Evolutionary conservation across 2,329 filamentous ascomycete genomes (phyloP), one percentile per base, ranked within the genome.

Genomic region (Diaporthe ampelina): DNA sequence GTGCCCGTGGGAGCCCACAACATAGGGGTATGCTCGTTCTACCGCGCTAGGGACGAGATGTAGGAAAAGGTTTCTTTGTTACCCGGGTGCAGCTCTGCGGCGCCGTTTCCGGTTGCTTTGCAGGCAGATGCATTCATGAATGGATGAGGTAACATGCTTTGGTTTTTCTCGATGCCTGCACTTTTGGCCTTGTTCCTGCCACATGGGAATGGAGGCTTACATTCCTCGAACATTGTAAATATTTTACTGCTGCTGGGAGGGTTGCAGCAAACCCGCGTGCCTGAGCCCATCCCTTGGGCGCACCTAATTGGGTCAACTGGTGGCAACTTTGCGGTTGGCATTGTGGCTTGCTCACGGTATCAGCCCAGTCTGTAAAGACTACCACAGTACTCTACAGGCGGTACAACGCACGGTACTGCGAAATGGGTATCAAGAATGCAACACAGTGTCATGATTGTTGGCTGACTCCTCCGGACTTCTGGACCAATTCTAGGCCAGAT

Each of bases 11-110:
- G 21, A 40, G 32, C n/a, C n/a, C 7, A 24, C n/a, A 5, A n/a
- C 48, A 29, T 35, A 40, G 63, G 5, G 1, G 17, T 17, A 32
- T 35, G 32, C 8, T 40, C 9, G 10, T 7, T 13, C n/a, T 19
- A 21, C 63, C 17, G n/a, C 21, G 15, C 32, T 26, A 15, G 9
- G 7, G 40, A n/a, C 9, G 63, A 54, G n/a, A 67, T 52, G 63
- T 67, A 67, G 63, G 37, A 26, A 52, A 40, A 26, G 13, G 11
- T 26, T 54, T 13, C 63, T 68, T 68, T 68, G 63, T 68, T 54
- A 17, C 26, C 17, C 4, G 45, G n/a, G 6, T 26, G n/a, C 63
- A 40, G n/a, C 4, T 3, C 21, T 19, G 10, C n/a, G 9, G 48
- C 61, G n/a, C 48, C 32, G 63, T 68, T 68, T 68, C 26, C 48